Base-by-base conservation (phyloP, 2,329 filamentous ascomycete species). In the Penicillium rolfsii region DNA sequence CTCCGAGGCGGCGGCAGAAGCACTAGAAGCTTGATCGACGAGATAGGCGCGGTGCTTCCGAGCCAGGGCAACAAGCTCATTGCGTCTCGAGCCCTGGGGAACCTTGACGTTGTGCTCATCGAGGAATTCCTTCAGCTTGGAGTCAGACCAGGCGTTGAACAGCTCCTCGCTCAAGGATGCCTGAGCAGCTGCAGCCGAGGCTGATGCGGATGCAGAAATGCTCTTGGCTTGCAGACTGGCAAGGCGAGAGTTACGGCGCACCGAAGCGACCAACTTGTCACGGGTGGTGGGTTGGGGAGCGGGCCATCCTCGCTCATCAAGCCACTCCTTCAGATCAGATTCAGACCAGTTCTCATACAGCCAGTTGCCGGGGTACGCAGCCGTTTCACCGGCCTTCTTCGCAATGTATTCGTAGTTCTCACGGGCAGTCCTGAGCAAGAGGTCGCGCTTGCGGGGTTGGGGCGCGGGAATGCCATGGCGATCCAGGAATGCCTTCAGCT, bases 341-440 rank as follows among this genome's bases (percentile, higher is more conserved):
- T 97, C 91, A 55, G 91, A 89, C 95, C 95, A 99, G 7, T 89
- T 84, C 62, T 88, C 85, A 74, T 97, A 99, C 46, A 98, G 82
- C 95, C 95, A 98, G 80, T 97, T 87, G 41, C 95, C 95, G 36
- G 95, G 95, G 73, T 98, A 98, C n/a, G 87, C 80, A 55, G 86
- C 81, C 14, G 91, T 89, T 79, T 97, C 89, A 62, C 91, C 91
- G 58, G 83, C 76, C 77, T 88, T 89, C 77, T 91, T 88, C 16
- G 94, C 92, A 59, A 88, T 79, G 1, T 85, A 79, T 69, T 97
- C 91, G 74, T 96, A 98, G 78, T 87, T 93, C 65, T 89, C 84
- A 64, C 94, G 91, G 62, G 88, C 86, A 70, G 91, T 87, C 70
- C 89, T 85, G 67, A 98, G 83, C 49, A 97, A 81, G 28, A 86